Evolutionary conservation across 2,329 filamentous ascomycete species (phyloP), one percentile per base, ranked within the genome.

Genomic region (Myriosclerotinia curreyana): DNA sequence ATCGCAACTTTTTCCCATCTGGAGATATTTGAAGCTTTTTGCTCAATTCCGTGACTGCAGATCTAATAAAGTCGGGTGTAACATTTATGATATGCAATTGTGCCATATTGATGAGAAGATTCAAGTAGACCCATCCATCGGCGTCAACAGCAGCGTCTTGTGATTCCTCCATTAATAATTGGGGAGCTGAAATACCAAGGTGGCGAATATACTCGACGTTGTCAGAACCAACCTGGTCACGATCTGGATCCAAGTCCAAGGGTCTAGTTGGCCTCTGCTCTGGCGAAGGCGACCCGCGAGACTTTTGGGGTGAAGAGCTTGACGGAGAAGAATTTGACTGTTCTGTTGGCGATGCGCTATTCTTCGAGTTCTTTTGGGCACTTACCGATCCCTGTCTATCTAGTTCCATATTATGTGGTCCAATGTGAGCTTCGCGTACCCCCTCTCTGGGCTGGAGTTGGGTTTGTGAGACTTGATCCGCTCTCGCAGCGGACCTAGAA

Each of bases 81-180:
- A 96, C 91, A 65, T 92, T 93, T 69, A 95, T 82, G 0, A 92
- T 94, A 71, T 96, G 91, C 22, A 96, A 78, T 75, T 96, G 91
- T 0, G 92, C 91, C 79, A 96, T 83, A 71, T 89, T 92, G 73
- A 88, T 87, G 1, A 96, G 80, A 0, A 96, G 77, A 69, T 95
- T 95, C 8, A 95, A 77, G 70, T 93, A 94, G 0, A 94, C 86
- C 91, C 91, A 95, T 5, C 90, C 90, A 34, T 92, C 86, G 0
- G 81, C 80, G 62, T 88, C 86, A 0, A 86, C 81, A 17, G 82
- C 80, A 14, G 86, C 83, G 60, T 86, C 81, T 1, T 78, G 71
- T 22, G 77, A 78, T 20, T 79, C 77, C 2, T 78, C 76, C 12
- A 77, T 77, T 12, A 79, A 69, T 2, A 84, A 74, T 55, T 88